Base-by-base conservation (phyloP, 192 early-diverging fungal species). In the Coemansia sp. region DNA sequence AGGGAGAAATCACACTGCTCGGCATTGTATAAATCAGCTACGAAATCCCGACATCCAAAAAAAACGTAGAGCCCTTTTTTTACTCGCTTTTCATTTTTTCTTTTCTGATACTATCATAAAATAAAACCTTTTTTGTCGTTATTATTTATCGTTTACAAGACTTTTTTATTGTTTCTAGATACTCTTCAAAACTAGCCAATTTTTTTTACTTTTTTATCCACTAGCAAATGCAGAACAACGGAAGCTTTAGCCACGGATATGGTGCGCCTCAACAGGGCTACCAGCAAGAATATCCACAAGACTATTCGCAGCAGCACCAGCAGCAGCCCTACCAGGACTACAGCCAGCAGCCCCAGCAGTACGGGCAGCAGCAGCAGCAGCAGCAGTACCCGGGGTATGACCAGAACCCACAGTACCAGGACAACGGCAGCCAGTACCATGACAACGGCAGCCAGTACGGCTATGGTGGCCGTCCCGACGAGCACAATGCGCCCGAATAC, bases 181-280 rank as follows among this genome's bases (percentile, higher is more conserved):
- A 25, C 24, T 54, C 27, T 27, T 49, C n/a, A 1, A 7, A 23
- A 27, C 22, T 48, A 48, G 24, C 32, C 18, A 29, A 16, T 36
- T 30, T 55, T 55, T 63, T 45, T 63, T 46, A 55, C 28, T 54
- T 20, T 27, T 2, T 25, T 25, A 39, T 16, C 24, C 19, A 25
- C 25, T 45, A 42, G 23, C 6, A 48, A 36, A 68, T 58, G 47
- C n/a, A 62, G 18, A 61, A 46, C 52, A 48, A 36, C 42, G 28
- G 32, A 36, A 57, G 30, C 48, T 55, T 28, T 50, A 51, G 29
- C 51, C 52, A 73, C 49, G 72, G 61, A n/a, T 45, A 57, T 45
- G 54, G 59, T 29, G 53, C 32, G n/a, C 28, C 42, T 11, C 56
- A 49, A 36, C 53, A 61, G 28, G 46, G 36, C 23, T 55, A 68